phyloP scores from a whole-genome alignment of 2,329 filamentous ascomycete species.

The Diaporthe capsici region DNA sequence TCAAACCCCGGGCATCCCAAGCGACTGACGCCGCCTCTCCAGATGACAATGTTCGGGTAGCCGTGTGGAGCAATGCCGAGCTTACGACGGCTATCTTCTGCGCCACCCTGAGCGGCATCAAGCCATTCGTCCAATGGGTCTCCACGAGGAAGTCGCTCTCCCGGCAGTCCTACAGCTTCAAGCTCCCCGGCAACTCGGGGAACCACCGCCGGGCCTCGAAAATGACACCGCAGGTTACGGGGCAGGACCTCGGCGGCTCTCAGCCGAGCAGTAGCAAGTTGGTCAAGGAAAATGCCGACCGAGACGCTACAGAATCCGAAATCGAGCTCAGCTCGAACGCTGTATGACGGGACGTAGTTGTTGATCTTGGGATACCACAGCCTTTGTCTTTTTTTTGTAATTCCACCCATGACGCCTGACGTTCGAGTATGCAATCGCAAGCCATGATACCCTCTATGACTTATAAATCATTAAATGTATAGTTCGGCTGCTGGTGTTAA shows the following conservation, averaged over 20 bases:
- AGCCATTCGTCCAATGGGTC: conserved; percentile 18
- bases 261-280: not conserved
- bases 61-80: conserved; percentile 21
- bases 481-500: not conserved
- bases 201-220: not conserved
- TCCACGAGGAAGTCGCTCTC: not conserved
- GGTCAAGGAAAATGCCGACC: not conserved
- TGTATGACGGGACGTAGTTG: not conserved
- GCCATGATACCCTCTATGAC: not conserved
- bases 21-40: not conserved
- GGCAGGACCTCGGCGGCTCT: not conserved
- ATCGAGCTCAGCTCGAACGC: not conserved
- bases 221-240: not conserved
- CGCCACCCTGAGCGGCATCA: conserved; percentile 15
- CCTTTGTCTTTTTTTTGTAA: not conserved
- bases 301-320: not conserved
- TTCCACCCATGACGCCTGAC: not conserved
- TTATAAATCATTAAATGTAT: not conserved
- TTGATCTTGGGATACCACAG: not conserved
- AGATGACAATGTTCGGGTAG: conserved; percentile 5
- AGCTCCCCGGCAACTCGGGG: conserved; percentile 3
- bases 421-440: not conserved
- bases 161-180: not conserved
- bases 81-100: conserved; percentile 7
- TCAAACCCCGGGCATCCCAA: not conserved